These are phyloP conservation scores for Solanum chilense DNA, from an alignment of 257 asterid genomes.

Conservation along the genomic window DNA sequence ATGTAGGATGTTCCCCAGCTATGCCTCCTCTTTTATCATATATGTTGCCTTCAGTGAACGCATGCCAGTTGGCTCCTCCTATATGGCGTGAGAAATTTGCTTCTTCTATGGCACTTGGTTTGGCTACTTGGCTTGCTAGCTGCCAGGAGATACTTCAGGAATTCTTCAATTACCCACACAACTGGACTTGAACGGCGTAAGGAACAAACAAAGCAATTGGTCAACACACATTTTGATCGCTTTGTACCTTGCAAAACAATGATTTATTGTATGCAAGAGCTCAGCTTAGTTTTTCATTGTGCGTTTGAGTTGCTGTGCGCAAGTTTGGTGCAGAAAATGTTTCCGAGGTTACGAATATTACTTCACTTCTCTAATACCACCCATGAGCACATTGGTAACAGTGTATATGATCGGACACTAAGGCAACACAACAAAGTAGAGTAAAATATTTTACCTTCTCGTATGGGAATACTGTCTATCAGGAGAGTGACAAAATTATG, in stretches of 20 bases:
- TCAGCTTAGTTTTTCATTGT: not conserved
- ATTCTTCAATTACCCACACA: not conserved
- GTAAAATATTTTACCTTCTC: not conserved
- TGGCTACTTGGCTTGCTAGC: not conserved
- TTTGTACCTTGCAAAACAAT: not conserved
- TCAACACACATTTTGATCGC: not conserved
- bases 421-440: not conserved
- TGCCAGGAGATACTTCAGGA: not conserved
- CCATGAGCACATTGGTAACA: not conserved
- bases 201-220: not conserved
- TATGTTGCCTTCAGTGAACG: not conserved
- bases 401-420: not conserved
- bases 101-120: not conserved
- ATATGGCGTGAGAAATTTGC: not conserved
- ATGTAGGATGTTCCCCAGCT: not conserved
- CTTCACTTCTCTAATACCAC: not conserved
- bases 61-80: not conserved
- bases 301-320: not conserved
- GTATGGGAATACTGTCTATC: not conserved
- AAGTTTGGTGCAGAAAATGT: not conserved
- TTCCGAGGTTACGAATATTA: not conserved
- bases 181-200: not conserved
- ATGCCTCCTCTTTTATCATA: not conserved
- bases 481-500: not conserved
- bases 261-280: not conserved